These are phyloP conservation scores for Ascoidea asiatica DNA, from an alignment of 805 yeast genomes.

Conservation along the genomic window DNA sequence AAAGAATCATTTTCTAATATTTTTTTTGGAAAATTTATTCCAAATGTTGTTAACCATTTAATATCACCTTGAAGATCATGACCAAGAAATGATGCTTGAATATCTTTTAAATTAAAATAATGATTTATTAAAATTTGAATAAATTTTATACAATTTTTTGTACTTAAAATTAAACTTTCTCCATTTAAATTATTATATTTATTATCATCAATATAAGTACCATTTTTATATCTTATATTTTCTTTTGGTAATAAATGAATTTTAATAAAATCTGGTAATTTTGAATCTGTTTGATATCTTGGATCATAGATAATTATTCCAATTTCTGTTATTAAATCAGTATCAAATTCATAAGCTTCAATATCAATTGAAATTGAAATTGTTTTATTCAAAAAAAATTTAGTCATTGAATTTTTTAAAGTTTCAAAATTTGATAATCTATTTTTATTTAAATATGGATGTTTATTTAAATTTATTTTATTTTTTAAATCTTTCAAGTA, in stretches of 20 bases:
- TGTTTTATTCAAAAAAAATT: conserved; percentile 12
- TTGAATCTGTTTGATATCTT: conserved; percentile 36
- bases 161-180: conserved; percentile 26
- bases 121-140: conserved; percentile 29
- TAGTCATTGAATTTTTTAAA: not conserved
- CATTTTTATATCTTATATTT: conserved; percentile 27
- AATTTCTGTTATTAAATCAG: conserved; percentile 34
- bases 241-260: conserved; percentile 34
- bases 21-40: conserved; percentile 37
- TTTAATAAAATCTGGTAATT: conserved; percentile 23
- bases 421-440: not conserved
- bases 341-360: conserved; percentile 40
- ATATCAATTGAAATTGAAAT: conserved; percentile 37
- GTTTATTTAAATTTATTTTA: not conserved
- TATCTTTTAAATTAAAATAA: conserved; percentile 21
- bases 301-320: conserved; percentile 49
- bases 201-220: conserved; percentile 41
- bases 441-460: not conserved
- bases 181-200: conserved; percentile 37
- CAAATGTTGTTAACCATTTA: conserved; percentile 31
- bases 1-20: conserved; percentile 13
- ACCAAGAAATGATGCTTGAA: conserved; percentile 32
- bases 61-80: conserved; percentile 46
- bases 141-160: conserved; percentile 22
- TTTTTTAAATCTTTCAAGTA: not conserved